Evolutionary conservation across 2,329 filamentous ascomycete genomes (phyloP).

Genomic region (Ascosphaera apis): DNA sequence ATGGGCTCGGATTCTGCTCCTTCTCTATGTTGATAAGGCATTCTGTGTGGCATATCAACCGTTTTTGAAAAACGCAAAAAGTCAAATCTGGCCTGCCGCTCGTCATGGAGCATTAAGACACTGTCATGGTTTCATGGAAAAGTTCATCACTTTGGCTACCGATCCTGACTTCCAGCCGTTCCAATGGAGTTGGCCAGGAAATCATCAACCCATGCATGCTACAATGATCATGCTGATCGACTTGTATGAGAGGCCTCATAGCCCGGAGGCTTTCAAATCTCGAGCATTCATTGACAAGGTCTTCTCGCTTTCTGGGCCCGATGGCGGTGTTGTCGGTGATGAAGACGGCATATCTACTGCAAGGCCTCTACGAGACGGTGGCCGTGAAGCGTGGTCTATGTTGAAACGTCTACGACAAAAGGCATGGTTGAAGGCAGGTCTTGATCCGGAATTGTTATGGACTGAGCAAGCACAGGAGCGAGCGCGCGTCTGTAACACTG

Average conservation of each 20-base stretch:
- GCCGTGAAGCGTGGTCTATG: conserved; percentile 27
- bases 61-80: conserved; percentile 25
- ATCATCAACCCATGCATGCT: conserved; percentile 22
- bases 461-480: conserved; percentile 23
- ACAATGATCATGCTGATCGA: conserved; percentile 27
- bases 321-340: conserved; percentile 22
- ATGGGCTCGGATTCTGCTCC: conserved; percentile 22
- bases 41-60: conserved; percentile 26
- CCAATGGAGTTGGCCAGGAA: conserved; percentile 26
- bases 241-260: conserved; percentile 23
- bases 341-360: conserved; percentile 22
- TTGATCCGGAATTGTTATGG: conserved; percentile 24
- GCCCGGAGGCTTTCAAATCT: conserved; percentile 21
- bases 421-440: conserved; percentile 25
- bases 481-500: conserved; percentile 10
- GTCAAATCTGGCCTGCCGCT: conserved; percentile 23
- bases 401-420: conserved; percentile 23
- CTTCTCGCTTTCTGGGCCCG: conserved; percentile 22
- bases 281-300: conserved; percentile 24
- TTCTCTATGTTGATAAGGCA: conserved; percentile 23
- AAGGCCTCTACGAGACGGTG: conserved; percentile 23
- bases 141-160: conserved; percentile 24
- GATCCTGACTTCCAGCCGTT: conserved; percentile 25
- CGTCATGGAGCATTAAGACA: conserved; percentile 24
- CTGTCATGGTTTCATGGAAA: conserved; percentile 26